Evolutionary conservation across 257 asterid species (phyloP), one percentile per base, ranked within the genome.

Genomic region (Gynochthodes officinalis): DNA sequence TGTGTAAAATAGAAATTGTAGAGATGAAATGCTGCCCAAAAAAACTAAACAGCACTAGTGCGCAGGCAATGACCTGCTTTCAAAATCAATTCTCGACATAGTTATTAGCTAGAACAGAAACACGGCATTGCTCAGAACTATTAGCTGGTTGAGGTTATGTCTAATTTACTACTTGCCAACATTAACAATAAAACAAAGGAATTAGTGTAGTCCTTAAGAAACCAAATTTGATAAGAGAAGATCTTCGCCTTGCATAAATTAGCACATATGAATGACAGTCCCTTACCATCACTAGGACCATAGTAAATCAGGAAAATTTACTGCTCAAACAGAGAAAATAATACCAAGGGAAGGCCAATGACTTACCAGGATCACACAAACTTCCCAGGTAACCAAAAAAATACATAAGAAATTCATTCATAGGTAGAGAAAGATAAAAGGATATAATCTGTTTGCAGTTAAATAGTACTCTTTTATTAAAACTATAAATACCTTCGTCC

Each of bases 401-500:
- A 28, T 23, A 40, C 1, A 5, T 18, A 19, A 46, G 21, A 7
- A 10, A 12, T n/a, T 60, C 66, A 60, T 62, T 18, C 67, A 62
- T 5, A 18, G 2, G 48, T 33, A 16, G 7, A 18, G 4, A 37
- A n/a, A 21, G 18, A 12, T 5, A 37, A 62, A 62, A 42, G 48
- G 48, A 62, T 16, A 12, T 18, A 62, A 62, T 35, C 21, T 64
- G 35, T 40, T 33, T 5, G 19, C 32, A 9, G 27, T 64, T 11
- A 7, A 39, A 40, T 33, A 64, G 25, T 58, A 72, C 25, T 16
- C 52, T 19, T 44, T 49, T n/a, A 49, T 52, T 49, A 28, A 16
- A 35, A 44, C 43, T 37, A 54, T 25, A 74, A 75, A 54, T 70
- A 90, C 98, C 97, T 82, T 78, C 54, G 98, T 90, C 87, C 98